Conservation (phyloP, 2,329 filamentous ascomycete species). For the Nemania serpens region DNA sequence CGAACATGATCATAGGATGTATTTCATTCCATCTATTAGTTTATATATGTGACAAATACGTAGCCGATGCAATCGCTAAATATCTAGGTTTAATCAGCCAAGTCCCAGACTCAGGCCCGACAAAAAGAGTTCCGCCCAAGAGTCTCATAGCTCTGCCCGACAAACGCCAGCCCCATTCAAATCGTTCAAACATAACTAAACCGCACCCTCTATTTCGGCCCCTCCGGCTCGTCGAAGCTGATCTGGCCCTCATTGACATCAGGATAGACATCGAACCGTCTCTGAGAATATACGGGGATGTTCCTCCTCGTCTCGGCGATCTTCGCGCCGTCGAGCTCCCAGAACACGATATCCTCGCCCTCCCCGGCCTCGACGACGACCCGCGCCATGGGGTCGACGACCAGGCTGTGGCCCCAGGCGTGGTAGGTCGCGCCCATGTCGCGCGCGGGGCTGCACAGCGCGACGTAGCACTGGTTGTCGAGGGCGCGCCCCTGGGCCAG, state of each 20-base stretch:
- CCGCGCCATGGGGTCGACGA: constrained; percentile 84
- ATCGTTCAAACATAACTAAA: no score
- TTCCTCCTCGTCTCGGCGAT: constrained; percentile 78
- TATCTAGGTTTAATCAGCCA: no score
- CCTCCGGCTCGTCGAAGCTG: constrained; percentile 38
- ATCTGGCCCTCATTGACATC: constrained; percentile 74
- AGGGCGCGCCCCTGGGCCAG: constrained; percentile 81
- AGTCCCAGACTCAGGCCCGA: no score
- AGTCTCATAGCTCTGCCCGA: no score
- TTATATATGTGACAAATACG: no score
- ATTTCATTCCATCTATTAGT: no score
- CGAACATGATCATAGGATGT: no score
- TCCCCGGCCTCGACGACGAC: constrained; percentile 82
- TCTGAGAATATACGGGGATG: constrained; percentile 83
- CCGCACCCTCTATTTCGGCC: constrained; percentile 19
- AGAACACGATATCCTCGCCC: constrained; percentile 74
- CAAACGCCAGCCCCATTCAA: no score
- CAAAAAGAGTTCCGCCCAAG: no score
- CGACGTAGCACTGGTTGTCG: constrained; percentile 95
- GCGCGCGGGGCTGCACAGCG: constrained; percentile 86
- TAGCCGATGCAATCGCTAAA: no score
- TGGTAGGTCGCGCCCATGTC: constrained; percentile 79
- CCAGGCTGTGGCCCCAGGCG: constrained; percentile 89
- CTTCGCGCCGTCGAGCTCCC: constrained; percentile 68
- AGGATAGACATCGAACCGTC: constrained; percentile 93